Evolutionary conservation across 2,329 filamentous ascomycete species (phyloP).

Genomic region (Exserohilum rostratum): DNA sequence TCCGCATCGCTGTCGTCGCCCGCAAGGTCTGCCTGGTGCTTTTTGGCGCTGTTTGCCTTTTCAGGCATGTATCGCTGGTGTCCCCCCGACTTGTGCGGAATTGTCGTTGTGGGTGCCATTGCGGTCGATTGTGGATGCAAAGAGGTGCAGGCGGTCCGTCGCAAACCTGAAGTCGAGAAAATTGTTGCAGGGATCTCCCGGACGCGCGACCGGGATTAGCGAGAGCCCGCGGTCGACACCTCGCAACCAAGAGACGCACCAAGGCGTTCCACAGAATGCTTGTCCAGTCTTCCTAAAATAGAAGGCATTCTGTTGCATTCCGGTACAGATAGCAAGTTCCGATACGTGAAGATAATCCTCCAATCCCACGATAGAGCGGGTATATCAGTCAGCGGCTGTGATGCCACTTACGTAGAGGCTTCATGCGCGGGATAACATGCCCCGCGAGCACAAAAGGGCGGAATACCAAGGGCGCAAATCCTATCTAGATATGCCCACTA

Average conservation of each 20-base stretch:
- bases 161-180: conserved; percentile 38
- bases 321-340: too few species aligned
- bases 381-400: not conserved
- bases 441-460: not conserved
- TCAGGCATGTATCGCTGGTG: conserved; percentile 30
- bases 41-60: conserved; percentile 15
- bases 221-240: conserved; percentile 22
- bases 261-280: too few species aligned
- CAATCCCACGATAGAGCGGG: not conserved
- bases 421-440: not conserved
- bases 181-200: conserved; percentile 41
- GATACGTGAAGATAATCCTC: not conserved
- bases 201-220: conserved; percentile 21
- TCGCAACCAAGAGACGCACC: not conserved
- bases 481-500: not conserved
- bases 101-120: conserved; percentile 40
- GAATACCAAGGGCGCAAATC: not conserved
- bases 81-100: conserved; percentile 27
- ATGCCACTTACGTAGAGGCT: not conserved
- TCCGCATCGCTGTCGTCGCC: conserved; percentile 32
- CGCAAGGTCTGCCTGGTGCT: conserved; percentile 25
- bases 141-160: conserved; percentile 19
- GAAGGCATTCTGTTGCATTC: too few species aligned
- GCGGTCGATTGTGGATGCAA: conserved; percentile 17
- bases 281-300: not conserved